Evolutionary conservation across 2,329 filamentous ascomycete genomes (phyloP).

Genomic region (Aquanectria penicillioides): DNA sequence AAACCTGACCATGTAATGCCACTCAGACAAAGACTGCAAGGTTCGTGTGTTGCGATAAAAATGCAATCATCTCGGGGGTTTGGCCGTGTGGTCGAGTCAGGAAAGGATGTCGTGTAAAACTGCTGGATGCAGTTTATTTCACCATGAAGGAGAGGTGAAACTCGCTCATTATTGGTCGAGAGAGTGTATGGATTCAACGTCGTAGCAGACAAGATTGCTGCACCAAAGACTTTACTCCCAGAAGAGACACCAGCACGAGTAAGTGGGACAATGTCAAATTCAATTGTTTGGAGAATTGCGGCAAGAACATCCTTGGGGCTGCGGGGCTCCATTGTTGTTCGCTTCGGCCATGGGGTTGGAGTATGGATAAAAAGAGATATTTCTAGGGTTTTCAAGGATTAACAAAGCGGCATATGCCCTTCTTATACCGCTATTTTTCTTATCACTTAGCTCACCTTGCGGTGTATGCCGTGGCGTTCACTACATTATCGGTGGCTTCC

Average conservation of each 20-base stretch:
- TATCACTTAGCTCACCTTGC: no score
- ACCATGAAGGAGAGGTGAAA: slow-evolving; percentile 65
- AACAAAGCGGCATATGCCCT: no score
- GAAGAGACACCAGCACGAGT: slow-evolving; percentile 59
- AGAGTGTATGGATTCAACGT: slow-evolving; percentile 56
- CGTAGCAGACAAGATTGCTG: slow-evolving; percentile 59
- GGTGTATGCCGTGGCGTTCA: no score
- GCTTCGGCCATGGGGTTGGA: no score
- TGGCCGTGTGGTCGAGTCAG: slow-evolving; percentile 49
- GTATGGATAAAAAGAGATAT: no score
- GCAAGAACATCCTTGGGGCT: slow-evolving; percentile 48
- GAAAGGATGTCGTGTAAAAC: slow-evolving; percentile 57
- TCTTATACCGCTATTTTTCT: no score
- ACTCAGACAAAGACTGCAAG: slow-evolving; percentile 66
- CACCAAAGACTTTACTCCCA: slow-evolving; percentile 67
- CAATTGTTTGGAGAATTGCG: slow-evolving; percentile 54
- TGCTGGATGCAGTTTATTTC: slow-evolving; percentile 70
- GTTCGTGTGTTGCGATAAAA: slow-evolving; percentile 69
- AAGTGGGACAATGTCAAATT: slow-evolving; percentile 60
- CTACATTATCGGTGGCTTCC: no score
- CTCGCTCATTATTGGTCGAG: slow-evolving; percentile 65
- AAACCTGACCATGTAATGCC: slow-evolving; percentile 69
- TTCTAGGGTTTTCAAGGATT: no score
- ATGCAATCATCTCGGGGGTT: slow-evolving; percentile 57
- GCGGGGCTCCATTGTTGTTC: no score